Evolutionary conservation across 2,329 filamentous ascomycete species (phyloP), one percentile per base, ranked within the genome.

Genomic region (Coniochaeta prunicola): DNA sequence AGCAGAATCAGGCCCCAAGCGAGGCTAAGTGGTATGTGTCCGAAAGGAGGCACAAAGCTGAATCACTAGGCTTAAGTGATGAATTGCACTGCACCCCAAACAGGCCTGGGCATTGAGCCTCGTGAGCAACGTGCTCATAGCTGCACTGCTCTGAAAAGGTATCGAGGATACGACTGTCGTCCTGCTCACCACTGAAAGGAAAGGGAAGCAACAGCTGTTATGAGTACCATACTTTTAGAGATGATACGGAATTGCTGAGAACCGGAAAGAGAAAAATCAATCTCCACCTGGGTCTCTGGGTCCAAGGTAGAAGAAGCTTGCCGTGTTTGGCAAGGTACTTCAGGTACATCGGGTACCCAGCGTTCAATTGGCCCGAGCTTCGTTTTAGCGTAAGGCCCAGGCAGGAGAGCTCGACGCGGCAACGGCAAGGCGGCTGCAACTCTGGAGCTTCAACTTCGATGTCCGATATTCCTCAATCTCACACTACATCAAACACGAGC

Each of bases 371-470:
- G 54, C 21, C 54, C 54, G 54, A 56, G 54, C 54, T 56, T 42
- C 36, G 17, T 21, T 5, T 50, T 50, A 55, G 53, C 28, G 30
- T 17, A 56, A 21, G 54, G 54, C 54, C 31, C 36, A 56, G 54
- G 54, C 54, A 56, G 54, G 54, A 56, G 33, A 56, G 54, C 54
- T 56, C 24, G 54, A 56, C 54, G 54, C 54, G 54, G 26, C 28
- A 54, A 36, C 19, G 10, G 30, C n/a, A 54, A 54, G 53, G 53
- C 53, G 30, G 53, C 53, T 54, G 53, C 30, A 54, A 31, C n/a
- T 36, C 36, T 54, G n/a, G 30, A 36, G 19, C 30, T 36, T 50
- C 45, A 30, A 50, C 45, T 30, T 50, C 24, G 24, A 50, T 30
- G 45, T 50, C 45, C 7, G 17, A 50, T 26, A 15, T 50, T 13